Conservation (phyloP, 768 basidiomycete genomes). For the Paxillus rubicundulus region DNA sequence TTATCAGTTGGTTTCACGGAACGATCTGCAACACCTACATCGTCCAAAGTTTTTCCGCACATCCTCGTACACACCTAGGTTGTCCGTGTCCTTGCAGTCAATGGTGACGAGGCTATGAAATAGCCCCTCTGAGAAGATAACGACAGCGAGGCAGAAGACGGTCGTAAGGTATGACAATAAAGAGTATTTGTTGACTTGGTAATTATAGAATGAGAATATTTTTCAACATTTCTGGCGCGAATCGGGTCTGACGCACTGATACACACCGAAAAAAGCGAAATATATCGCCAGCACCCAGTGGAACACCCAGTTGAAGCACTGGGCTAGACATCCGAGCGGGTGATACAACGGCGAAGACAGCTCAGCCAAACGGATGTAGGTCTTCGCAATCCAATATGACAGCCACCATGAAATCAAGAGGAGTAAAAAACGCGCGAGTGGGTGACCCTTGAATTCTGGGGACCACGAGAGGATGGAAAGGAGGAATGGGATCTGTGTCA, state of each 20-base stretch:
- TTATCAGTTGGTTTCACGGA: neutral
- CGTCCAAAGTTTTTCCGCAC: slow-evolving; percentile 13
- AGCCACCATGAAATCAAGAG: slow-evolving; percentile 20
- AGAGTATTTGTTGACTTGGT: slow-evolving; percentile 12
- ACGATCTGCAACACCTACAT: slow-evolving; percentile 4
- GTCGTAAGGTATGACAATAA: slow-evolving; percentile 16
- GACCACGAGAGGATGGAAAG: slow-evolving; percentile 16
- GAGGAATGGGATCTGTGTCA: slow-evolving; percentile 14
- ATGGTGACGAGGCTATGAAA: slow-evolving; percentile 19
- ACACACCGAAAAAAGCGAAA: slow-evolving; percentile 21
- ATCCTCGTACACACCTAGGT: slow-evolving; percentile 19
- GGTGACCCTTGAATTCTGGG: slow-evolving; percentile 8
- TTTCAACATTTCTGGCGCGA: neutral
- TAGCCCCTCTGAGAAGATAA: slow-evolving; percentile 16
- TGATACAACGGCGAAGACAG: slow-evolving; percentile 22
- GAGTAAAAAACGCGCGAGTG: slow-evolving; percentile 18
- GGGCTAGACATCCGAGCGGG: slow-evolving; percentile 22
- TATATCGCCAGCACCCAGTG: slow-evolving; percentile 21
- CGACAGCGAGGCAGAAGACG: slow-evolving; percentile 14
- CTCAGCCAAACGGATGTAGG: slow-evolving; percentile 22
- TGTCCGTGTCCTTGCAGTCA: slow-evolving; percentile 2
- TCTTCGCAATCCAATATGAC: slow-evolving; percentile 17
- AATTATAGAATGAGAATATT: neutral
- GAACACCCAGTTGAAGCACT: slow-evolving; percentile 25
- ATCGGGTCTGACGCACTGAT: neutral